Conservation (phyloP, 164 flowering plant species). For the Piper longum region DNA sequence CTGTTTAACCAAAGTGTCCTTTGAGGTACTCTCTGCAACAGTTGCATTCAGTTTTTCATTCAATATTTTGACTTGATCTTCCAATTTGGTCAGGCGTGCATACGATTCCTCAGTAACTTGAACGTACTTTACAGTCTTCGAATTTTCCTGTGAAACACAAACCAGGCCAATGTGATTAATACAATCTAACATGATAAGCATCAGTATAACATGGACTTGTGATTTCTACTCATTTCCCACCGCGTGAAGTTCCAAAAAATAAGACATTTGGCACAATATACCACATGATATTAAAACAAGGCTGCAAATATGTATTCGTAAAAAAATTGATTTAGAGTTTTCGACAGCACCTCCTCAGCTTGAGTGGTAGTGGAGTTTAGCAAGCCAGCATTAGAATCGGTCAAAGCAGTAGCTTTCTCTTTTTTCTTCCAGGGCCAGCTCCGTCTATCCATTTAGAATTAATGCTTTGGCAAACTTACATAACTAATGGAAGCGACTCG, state of each 20-base stretch:
- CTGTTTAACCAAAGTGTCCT: conserved; percentile 62
- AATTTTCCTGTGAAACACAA: conserved; percentile 32
- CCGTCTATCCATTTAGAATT: conserved; percentile 55
- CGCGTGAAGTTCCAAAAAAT: too few relatives aligned
- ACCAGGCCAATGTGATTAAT: background rate
- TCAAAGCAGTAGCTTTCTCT: conserved; percentile 39
- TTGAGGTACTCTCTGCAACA: conserved; percentile 41
- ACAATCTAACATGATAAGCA: too few relatives aligned
- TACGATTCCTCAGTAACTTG: conserved; percentile 76
- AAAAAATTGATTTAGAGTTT: too few relatives aligned
- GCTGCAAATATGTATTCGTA: too few relatives aligned
- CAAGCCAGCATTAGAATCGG: conserved; percentile 36
- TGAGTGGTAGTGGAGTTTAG: conserved; percentile 29
- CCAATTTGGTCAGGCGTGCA: conserved; percentile 55
- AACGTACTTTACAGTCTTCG: conserved; percentile 62
- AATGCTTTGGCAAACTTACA: background rate
- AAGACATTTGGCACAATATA: too few relatives aligned
- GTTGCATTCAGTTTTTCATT: conserved; percentile 47
- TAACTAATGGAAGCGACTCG: background rate
- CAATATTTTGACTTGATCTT: conserved; percentile 36
- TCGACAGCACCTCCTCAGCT: conserved; percentile 31
- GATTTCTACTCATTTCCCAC: too few relatives aligned
- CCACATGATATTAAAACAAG: too few relatives aligned
- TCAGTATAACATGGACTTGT: too few relatives aligned
- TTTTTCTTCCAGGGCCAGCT: conserved; percentile 99